Conservation (phyloP, 129 eudicot genomes). For the Chrysanthemum lavandulifolium region DNA sequence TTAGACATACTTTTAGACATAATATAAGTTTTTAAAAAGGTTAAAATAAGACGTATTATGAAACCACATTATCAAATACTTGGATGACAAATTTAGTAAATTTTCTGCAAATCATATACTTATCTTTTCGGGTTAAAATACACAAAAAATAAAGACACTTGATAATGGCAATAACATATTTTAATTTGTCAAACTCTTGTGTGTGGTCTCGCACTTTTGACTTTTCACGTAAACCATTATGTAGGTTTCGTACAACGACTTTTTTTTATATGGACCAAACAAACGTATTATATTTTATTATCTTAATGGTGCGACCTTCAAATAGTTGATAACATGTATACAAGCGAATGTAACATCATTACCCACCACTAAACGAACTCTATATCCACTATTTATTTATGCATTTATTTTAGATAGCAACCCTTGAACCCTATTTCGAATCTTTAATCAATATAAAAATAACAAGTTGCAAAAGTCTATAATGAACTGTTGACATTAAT, state of each 20-base stretch:
- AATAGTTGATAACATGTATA: constrained; percentile 4
- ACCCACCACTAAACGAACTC: neutral
- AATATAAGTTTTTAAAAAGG: neutral
- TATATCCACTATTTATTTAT: neutral
- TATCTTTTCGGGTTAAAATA: neutral
- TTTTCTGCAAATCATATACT: neutral
- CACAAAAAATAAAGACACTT: neutral
- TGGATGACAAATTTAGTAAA: neutral
- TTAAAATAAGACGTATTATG: neutral
- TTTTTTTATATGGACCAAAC: neutral
- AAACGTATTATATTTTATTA: neutral
- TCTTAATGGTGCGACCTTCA: neutral
- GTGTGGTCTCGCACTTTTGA: neutral
- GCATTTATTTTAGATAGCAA: constrained; percentile 6
- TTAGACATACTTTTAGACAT: neutral
- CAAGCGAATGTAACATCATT: neutral
- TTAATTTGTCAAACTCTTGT: neutral
- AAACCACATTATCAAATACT: neutral
- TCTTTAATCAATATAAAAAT: constrained; percentile 28
- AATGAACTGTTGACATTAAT: constrained; percentile 21
- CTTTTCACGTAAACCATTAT: neutral
- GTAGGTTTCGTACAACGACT: neutral
- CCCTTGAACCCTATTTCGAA: constrained; percentile 17
- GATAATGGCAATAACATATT: neutral
- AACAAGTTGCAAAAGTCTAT: constrained; percentile 29